These are phyloP conservation scores for Peronospora tabacina DNA, from an alignment of 352 stramenopile genomes.

Conservation along the genomic window DNA sequence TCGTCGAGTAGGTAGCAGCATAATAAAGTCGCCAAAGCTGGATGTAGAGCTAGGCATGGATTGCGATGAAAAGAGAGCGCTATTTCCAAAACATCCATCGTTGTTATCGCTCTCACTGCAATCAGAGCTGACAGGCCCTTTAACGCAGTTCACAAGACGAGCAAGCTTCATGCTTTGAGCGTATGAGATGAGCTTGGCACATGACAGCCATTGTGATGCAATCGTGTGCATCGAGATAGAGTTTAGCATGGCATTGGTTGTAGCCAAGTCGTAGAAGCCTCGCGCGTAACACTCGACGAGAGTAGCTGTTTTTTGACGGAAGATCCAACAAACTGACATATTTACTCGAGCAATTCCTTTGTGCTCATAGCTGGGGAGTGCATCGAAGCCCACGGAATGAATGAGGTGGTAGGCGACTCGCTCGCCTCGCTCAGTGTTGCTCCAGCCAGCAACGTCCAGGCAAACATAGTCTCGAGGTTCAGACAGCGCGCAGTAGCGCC, in stretches of 20 bases:
- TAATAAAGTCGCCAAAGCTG: conserved; percentile 19
- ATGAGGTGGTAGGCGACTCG: conserved; percentile 31
- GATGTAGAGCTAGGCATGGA: conserved; percentile 28
- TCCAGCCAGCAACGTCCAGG: conserved; percentile 30
- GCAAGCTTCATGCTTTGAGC: conserved; percentile 43
- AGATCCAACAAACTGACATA: conserved; percentile 43
- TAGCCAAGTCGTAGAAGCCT: conserved; percentile 33
- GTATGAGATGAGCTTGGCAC: conserved; percentile 25
- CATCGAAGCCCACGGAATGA: conserved; percentile 34
- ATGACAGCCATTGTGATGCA: conserved; percentile 27
- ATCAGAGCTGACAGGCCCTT: conserved; percentile 20
- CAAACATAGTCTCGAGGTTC: conserved; percentile 34
- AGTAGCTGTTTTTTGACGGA: conserved; percentile 27
- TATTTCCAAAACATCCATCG: conserved; percentile 4
- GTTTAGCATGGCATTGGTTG: conserved; percentile 33
- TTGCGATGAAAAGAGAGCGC: conserved; percentile 8
- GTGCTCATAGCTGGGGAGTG: conserved; percentile 25
- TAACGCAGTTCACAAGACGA: conserved; percentile 22
- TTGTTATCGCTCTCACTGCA: conserved; percentile 27
- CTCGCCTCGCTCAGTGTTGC: conserved; percentile 16
- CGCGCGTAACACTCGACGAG: conserved; percentile 29
- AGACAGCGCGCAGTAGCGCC: conserved; percentile 28
- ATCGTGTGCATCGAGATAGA: conserved; percentile 30
- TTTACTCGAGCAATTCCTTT: conserved; percentile 30
- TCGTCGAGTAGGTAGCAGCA: conserved; percentile 18